These are phyloP conservation scores for Lycium barbarum DNA, from an alignment of 257 asterid species.

Conservation along the genomic window DNA sequence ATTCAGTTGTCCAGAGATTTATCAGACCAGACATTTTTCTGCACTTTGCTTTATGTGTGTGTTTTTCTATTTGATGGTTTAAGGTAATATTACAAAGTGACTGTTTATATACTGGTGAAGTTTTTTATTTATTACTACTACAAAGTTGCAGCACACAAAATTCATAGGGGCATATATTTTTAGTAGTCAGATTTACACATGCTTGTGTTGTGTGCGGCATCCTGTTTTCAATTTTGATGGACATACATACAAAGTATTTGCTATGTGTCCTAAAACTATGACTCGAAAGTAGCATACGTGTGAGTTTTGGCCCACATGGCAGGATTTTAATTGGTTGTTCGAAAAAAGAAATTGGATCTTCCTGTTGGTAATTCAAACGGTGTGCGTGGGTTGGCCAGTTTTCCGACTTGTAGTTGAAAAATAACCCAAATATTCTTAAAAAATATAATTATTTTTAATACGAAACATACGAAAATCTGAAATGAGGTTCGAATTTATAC, in stretches of 20 bases:
- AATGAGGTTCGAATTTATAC: too few species aligned
- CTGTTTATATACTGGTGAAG: neutral
- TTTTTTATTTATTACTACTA: neutral
- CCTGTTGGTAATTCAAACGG: neutral
- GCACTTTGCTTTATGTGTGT: neutral
- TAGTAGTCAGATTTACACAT: neutral
- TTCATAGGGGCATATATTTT: too few species aligned
- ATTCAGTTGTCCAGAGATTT: neutral
- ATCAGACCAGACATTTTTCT: constrained; percentile 15
- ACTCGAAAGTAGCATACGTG: neutral
- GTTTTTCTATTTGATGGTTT: neutral
- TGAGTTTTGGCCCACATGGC: neutral
- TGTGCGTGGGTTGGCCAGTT: neutral
- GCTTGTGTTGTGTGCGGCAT: neutral
- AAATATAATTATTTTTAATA: too few species aligned
- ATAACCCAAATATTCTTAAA: too few species aligned
- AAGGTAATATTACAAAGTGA: neutral
- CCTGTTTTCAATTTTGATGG: neutral
- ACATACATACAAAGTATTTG: neutral
- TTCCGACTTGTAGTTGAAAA: too few species aligned
- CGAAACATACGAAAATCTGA: too few species aligned
- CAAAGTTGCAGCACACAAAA: neutral
- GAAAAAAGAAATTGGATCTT: neutral
- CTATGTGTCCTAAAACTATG: neutral
- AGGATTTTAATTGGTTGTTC: neutral